These are phyloP conservation scores for Babesia bovis DNA, from an alignment of 169 alveolate species.

Conservation along the genomic window DNA sequence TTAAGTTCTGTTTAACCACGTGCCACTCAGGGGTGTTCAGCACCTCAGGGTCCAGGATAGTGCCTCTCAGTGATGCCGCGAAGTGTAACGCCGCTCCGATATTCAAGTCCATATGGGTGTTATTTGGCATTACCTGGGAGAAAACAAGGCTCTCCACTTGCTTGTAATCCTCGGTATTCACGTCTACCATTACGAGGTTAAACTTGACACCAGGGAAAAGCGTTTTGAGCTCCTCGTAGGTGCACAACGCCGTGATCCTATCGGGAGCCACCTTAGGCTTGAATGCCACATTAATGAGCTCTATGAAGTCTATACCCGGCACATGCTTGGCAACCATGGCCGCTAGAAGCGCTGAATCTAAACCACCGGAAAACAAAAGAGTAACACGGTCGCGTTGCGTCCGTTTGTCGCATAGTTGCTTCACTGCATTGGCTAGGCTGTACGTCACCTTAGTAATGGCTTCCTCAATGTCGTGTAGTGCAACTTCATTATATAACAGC, in stretches of 20 bases:
- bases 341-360: constrained; percentile 72
- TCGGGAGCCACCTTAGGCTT: constrained; percentile 68
- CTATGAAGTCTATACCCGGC: constrained; percentile 47
- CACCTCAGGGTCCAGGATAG: constrained; percentile 33
- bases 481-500: neutral
- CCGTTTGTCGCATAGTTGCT: constrained; percentile 2
- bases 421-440: constrained; percentile 21
- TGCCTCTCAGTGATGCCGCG: constrained; percentile 66
- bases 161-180: constrained; percentile 53
- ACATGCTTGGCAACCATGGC: constrained; percentile 50
- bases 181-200: constrained; percentile 67
- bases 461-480: neutral
- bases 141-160: constrained; percentile 57
- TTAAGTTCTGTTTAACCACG: constrained; percentile 27
- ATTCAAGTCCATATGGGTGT: constrained; percentile 74
- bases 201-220: constrained; percentile 63
- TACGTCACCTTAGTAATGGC: constrained; percentile 15
- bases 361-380: constrained; percentile 73
- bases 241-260: constrained; percentile 67
- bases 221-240: constrained; percentile 66
- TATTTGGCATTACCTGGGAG: constrained; percentile 59
- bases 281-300: constrained; percentile 69
- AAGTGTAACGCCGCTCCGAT: constrained; percentile 73
- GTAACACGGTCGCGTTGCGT: constrained; percentile 34
- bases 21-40: constrained; percentile 59